Conservation (phyloP, 139 green algal species). For the Monoraphidium neglectum region DNA sequence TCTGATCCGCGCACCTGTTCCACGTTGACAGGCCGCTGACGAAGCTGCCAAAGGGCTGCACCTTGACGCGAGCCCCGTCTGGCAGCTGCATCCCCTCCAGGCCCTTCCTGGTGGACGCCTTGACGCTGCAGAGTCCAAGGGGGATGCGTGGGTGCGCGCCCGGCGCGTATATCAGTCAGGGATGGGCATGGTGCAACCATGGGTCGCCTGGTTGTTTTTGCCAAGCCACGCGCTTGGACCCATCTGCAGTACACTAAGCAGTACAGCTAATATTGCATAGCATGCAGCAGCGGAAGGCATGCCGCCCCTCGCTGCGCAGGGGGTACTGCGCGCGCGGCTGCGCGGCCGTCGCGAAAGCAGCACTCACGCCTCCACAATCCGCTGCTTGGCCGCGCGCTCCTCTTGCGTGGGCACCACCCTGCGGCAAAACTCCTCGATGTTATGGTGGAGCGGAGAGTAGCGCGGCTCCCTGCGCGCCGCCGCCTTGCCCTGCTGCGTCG, state of each 20-base stretch:
- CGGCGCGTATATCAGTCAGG: too few species aligned
- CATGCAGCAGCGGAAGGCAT: not conserved
- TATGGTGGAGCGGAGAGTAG: slow-evolving; percentile 31
- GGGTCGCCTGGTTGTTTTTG: too few species aligned
- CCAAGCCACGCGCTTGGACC: too few species aligned
- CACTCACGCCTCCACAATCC: slow-evolving; percentile 22
- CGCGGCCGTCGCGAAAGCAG: not conserved
- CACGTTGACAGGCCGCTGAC: slow-evolving; percentile 59
- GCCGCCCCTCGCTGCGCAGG: not conserved
- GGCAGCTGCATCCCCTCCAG: not conserved
- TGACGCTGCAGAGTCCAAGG: slow-evolving; percentile 9
- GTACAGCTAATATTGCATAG: not conserved
- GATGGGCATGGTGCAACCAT: too few species aligned
- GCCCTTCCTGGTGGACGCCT: not conserved
- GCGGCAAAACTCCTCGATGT: slow-evolving; percentile 17
- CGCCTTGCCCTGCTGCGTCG: too few species aligned
- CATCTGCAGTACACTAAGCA: not conserved
- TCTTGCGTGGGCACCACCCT: slow-evolving; percentile 13
- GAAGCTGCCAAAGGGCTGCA: slow-evolving; percentile 64
- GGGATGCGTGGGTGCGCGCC: not conserved
- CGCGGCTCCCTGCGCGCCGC: not conserved
- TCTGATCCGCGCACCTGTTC: slow-evolving; percentile 17
- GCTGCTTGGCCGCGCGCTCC: slow-evolving; percentile 24
- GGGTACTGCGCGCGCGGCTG: not conserved
- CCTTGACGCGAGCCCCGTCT: not conserved